Percentiles rank a stretch among this genome's conserved stretches.
These are phyloP conservation scores for Coemansia sp. DNA, from an alignment of 192 early-diverging fungal species.

Conservation along the genomic window DNA sequence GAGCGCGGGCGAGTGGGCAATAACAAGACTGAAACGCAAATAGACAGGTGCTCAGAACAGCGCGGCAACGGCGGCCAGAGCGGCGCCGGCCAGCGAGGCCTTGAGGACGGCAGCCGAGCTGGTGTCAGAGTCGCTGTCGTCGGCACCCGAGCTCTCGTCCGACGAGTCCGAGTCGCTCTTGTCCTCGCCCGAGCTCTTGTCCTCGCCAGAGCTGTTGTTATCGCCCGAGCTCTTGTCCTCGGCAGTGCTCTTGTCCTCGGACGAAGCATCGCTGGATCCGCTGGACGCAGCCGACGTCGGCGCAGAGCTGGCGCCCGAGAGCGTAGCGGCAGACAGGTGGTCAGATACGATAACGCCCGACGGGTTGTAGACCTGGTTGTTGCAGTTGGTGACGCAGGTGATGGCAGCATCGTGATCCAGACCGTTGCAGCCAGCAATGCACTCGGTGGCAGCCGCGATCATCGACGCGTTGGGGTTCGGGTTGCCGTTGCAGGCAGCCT, in stretches of 20 bases:
- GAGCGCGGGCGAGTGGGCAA: background rate
- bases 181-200: background rate
- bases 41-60: slow-evolving; percentile 20
- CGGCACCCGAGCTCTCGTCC: background rate
- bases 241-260: background rate
- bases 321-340: slow-evolving; percentile 12
- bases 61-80: slow-evolving; percentile 32
- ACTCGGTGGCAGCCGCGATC: slow-evolving; percentile 38
- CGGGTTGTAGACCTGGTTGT: slow-evolving; percentile 42
- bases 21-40: background rate
- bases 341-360: slow-evolving; percentile 19
- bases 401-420: slow-evolving; percentile 26
- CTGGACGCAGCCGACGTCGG: background rate
- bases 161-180: slow-evolving; percentile 2
- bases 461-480: slow-evolving; percentile 49
- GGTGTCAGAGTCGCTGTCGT: background rate
- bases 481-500: slow-evolving; percentile 37
- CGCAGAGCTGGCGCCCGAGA: slow-evolving; percentile 1
- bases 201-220: background rate
- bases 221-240: background rate
- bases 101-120: slow-evolving; percentile 24
- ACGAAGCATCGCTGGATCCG: slow-evolving; percentile 1
- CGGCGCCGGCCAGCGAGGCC: slow-evolving; percentile 28
- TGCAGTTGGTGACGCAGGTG: slow-evolving; percentile 37
- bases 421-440: slow-evolving; percentile 27